These are phyloP conservation scores for Dactylellina cionopaga DNA, from an alignment of 2,329 filamentous ascomycete species.

Conservation along the genomic window DNA sequence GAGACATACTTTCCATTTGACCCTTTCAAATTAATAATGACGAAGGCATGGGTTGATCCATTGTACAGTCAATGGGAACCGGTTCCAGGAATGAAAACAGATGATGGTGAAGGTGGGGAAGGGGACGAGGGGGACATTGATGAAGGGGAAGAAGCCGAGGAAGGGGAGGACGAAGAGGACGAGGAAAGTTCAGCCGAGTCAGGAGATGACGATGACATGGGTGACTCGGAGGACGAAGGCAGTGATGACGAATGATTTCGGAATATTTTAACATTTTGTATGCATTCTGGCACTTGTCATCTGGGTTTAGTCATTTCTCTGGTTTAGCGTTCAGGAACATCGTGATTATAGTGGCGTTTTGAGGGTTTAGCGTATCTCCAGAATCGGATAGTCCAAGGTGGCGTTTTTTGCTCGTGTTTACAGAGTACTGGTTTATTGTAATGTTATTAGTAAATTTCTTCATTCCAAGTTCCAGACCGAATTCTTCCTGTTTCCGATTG, in stretches of 20 bases:
- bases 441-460: too few species aligned
- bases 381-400: constrained; percentile 2
- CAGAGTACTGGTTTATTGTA: too few species aligned
- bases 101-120: constrained; percentile 68
- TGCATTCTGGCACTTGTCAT: not conserved
- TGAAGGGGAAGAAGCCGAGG: constrained; percentile 61
- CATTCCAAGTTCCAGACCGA: not conserved
- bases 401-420: too few species aligned
- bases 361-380: constrained; percentile 10
- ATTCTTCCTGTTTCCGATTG: not conserved
- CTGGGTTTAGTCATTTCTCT: constrained; percentile 7
- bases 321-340: constrained; percentile 21
- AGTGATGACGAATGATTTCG: constrained; percentile 29
- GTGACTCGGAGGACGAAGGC: constrained; percentile 19
- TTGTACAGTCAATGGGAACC: constrained; percentile 85
- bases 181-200: constrained; percentile 57
- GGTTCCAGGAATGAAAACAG: constrained; percentile 74
- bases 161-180: constrained; percentile 63
- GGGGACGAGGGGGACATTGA: constrained; percentile 61
- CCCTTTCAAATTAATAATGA: constrained; percentile 88
- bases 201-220: not conserved
- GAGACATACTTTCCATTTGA: constrained; percentile 98
- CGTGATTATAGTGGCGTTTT: constrained; percentile 28
- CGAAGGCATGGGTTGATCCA: constrained; percentile 84
- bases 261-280: not conserved